Evolutionary conservation across 805 yeast genomes (phyloP).

Genomic region (Brettanomyces naardenensis): DNA sequence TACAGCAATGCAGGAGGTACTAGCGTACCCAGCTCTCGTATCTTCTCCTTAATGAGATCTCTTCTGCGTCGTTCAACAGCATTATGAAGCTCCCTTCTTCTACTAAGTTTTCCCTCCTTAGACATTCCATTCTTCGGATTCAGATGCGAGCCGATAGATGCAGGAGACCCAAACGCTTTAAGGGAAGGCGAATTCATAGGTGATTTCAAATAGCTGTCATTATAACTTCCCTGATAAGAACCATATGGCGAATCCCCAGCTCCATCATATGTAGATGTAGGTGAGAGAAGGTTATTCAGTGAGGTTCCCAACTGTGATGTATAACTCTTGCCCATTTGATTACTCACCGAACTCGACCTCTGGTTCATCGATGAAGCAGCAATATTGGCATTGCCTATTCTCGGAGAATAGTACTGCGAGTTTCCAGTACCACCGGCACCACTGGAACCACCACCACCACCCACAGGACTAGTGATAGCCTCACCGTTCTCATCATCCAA

Average conservation of each 20-base stretch:
- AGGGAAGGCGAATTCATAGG: conserved; percentile 28
- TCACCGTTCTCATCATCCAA: conserved; percentile 1
- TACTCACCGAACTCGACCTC: conserved; percentile 18
- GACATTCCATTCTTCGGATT: conserved; percentile 30
- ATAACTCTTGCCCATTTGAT: conserved; percentile 18
- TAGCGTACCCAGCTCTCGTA: conserved; percentile 71
- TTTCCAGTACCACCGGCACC: conserved; percentile 9
- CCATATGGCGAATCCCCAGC: conserved; percentile 29
- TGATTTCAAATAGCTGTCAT: conserved; percentile 25
- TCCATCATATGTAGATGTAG: conserved; percentile 27
- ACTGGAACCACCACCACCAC: neutral
- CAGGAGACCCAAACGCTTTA: conserved; percentile 27
- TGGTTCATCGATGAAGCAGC: conserved; percentile 1
- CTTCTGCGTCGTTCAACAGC: conserved; percentile 91
- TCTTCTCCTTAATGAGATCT: conserved; percentile 83
- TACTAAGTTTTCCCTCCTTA: conserved; percentile 63
- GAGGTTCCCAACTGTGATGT: conserved; percentile 25
- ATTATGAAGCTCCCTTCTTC: conserved; percentile 85
- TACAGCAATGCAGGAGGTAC: conserved; percentile 70
- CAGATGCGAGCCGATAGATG: conserved; percentile 25
- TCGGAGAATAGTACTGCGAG: conserved; percentile 23
- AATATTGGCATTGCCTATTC: too few relatives aligned
- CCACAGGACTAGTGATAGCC: conserved; percentile 1
- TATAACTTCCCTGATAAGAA: conserved; percentile 22
- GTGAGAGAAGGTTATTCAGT: conserved; percentile 25